Evolutionary conservation across 352 stramenopile species (phyloP), one percentile per base, ranked within the genome.

Genomic region (Phytophthora capsici): DNA sequence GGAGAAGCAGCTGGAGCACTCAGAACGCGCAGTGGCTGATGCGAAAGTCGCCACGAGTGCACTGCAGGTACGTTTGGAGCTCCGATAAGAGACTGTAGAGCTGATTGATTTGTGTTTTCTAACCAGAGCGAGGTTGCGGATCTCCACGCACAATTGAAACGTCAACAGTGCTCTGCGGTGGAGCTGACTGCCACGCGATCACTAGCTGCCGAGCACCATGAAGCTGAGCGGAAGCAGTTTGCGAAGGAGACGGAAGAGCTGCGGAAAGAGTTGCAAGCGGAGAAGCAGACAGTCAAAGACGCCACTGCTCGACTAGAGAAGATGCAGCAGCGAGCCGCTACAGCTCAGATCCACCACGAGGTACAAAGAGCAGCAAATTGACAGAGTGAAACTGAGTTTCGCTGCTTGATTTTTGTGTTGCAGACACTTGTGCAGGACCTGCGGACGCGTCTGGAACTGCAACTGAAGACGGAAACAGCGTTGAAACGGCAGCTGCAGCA

Each of bases 1-100:
- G 8, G 63, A 84, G 61, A 64, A 48, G 12, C 66, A 86, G 49
- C 30, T 78, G 2, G 32, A 9, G 2, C 69, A 80, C 17, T 19
- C 46, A 7, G 57, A 56, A 7, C 38, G 46, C 1, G 37, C 45
- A 7, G 37, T 66, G n/a, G 26, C 52, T 9, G 53, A 57, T 2
- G 48, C 76, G 43, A 71, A 65, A 34, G 23, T 36, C 41, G 57
- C 49, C 7, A 28, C 43, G 0, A n/a, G 49, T 10, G n/a, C 40
- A 2, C 34, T 77, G 0, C 66, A 82, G 73, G 76, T 82, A 34
- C 8, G 28, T 12, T 34, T 34, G 28, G 10, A 34, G 28, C 9
- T 34, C 9, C 14, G 9, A 14, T 4, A 9, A 34, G 8, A 9
- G 30, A 26, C 36, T 16, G 23, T 16, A 22, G 13, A n/a, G 47